phyloP scores from a whole-genome alignment of 331 rosid genomes.

The Spiraea crenata region DNA sequence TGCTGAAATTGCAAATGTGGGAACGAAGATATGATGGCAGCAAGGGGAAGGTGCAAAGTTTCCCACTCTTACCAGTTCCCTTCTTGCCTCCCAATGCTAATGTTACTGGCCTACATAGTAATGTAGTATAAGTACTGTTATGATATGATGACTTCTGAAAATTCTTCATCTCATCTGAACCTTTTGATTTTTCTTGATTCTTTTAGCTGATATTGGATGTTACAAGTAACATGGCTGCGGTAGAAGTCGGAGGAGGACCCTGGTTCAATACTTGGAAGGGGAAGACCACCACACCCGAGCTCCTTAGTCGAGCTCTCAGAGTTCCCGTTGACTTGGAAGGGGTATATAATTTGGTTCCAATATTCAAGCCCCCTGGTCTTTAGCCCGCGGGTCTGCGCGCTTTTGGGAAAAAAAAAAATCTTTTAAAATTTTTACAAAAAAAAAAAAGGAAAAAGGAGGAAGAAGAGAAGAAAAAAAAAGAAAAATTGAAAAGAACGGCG shows the following conservation, averaged over 20 bases:
- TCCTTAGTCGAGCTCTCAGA: conserved; percentile 46
- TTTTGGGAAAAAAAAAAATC: background rate
- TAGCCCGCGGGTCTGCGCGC: conserved; percentile 25
- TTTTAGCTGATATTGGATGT: conserved; percentile 72
- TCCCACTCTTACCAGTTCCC: background rate
- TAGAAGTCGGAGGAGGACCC: conserved; percentile 98
- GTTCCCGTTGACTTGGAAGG: conserved; percentile 58
- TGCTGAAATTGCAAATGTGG: conserved; percentile 63
- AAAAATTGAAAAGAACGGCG: no score
- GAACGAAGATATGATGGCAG: conserved; percentile 78
- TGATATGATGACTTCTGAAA: background rate
- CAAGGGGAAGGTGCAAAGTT: conserved; percentile 70
- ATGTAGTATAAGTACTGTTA: background rate
- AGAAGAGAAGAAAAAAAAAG: no score
- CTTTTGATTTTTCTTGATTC: conserved; percentile 15
- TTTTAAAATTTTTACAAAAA: no score
- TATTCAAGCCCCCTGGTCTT: conserved; percentile 81
- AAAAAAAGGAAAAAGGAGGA: no score
- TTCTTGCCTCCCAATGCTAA: background rate
- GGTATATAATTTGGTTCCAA: conserved; percentile 46
- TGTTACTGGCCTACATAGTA: background rate
- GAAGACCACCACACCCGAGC: conserved; percentile 46
- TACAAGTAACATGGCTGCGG: conserved; percentile 74
- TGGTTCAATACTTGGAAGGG: conserved; percentile 94
- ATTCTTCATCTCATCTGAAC: background rate